phyloP scores from a whole-genome alignment of 257 asterid species.

The Solanum acaule region DNA sequence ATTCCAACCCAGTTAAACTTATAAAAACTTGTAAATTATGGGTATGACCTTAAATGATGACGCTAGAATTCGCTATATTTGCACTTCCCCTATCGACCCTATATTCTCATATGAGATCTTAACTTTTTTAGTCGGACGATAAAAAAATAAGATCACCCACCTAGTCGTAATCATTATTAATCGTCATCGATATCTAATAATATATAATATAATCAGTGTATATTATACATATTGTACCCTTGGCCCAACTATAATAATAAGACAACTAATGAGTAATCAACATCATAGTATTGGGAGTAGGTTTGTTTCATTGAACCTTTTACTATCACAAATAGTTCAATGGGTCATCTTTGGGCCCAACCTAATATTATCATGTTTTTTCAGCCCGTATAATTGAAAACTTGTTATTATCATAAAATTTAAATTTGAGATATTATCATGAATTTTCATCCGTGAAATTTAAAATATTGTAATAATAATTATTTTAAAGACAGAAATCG shows the following conservation, averaged over 20 bases:
- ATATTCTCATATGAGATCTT: neutral
- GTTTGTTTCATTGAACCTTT: neutral
- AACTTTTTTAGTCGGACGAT: neutral
- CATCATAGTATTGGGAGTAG: neutral
- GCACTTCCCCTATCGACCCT: neutral
- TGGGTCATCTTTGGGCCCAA: neutral
- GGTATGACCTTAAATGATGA: neutral
- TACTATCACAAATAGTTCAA: neutral
- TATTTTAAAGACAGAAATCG: neutral
- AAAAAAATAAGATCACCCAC: neutral
- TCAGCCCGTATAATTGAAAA: neutral
- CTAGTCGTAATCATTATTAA: neutral
- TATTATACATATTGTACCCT: neutral
- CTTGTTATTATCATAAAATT: neutral
- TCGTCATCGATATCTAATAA: neutral
- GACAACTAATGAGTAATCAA: neutral
- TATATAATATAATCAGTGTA: neutral
- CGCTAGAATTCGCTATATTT: neutral
- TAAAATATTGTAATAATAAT: neutral
- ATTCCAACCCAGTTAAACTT: neutral
- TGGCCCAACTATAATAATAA: neutral
- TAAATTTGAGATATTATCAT: neutral
- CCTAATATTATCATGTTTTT: neutral
- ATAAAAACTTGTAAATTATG: neutral
- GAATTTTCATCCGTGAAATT: neutral